These are phyloP conservation scores for Trichoderma asperellum DNA, from an alignment of 2,329 filamentous ascomycete species.

Conservation along the genomic window DNA sequence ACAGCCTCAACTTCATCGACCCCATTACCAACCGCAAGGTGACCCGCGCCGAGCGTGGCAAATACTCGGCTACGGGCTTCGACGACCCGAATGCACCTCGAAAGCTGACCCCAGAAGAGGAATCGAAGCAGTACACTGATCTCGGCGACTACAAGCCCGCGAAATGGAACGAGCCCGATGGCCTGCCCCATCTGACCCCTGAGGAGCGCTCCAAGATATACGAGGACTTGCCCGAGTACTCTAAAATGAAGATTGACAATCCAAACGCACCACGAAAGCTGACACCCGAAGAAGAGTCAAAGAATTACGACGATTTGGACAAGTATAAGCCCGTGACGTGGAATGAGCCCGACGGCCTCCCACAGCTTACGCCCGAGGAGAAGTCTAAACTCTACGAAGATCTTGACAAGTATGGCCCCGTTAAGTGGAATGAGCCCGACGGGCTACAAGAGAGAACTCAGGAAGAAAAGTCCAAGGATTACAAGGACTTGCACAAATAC, in stretches of 20 bases:
- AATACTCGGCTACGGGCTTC: slow-evolving; percentile 44
- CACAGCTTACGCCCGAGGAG: slow-evolving; percentile 39
- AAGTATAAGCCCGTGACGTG: slow-evolving; percentile 40
- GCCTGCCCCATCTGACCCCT: slow-evolving; percentile 34
- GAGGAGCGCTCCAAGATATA: slow-evolving; percentile 42
- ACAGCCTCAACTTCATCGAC: slow-evolving; percentile 48
- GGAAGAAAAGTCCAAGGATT: slow-evolving; percentile 44
- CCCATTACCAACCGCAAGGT: slow-evolving; percentile 63
- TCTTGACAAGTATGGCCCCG: slow-evolving; percentile 40
- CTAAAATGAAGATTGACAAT: slow-evolving; percentile 38
- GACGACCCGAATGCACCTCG: slow-evolving; percentile 44
- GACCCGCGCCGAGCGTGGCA: slow-evolving; percentile 31
- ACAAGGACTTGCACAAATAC: slow-evolving; percentile 50
- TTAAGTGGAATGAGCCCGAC: slow-evolving; percentile 40
- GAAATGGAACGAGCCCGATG: slow-evolving; percentile 40
- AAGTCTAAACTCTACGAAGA: slow-evolving; percentile 45
- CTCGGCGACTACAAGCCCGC: slow-evolving; percentile 42
- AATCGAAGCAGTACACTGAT: slow-evolving; percentile 42
- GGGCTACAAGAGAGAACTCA: slow-evolving; percentile 38
- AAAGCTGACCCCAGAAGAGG: slow-evolving; percentile 37
- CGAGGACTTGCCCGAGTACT: slow-evolving; percentile 43
- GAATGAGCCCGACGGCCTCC: slow-evolving; percentile 44
- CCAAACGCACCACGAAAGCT: slow-evolving; percentile 36
- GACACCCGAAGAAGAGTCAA: slow-evolving; percentile 42
- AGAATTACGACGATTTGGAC: slow-evolving; percentile 47